Base-by-base conservation (phyloP, 768 basidiomycete genomes). In the Gymnopilus junonius region DNA sequence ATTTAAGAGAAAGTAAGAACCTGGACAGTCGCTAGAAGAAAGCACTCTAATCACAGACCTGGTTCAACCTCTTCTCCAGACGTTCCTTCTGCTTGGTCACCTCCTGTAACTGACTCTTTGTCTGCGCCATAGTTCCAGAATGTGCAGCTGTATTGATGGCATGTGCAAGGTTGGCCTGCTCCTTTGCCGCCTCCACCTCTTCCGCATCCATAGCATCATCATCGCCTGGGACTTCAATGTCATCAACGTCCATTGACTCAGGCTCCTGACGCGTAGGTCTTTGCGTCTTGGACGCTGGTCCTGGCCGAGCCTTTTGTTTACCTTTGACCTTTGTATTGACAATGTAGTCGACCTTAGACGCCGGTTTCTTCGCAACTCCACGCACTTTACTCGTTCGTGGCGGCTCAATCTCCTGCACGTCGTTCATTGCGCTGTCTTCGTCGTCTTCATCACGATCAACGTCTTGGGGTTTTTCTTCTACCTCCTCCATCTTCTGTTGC, bases 41-140 rank as follows among this genome's bases (percentile, higher is more conserved):
- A 62, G 67, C 67, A 39, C n/a, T 7, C 25, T n/a, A n/a, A 74
- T n/a, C 15, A 20, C 48, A 17, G 15, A 51, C 77, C 66, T 70
- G 71, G 29, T 57, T 61, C 46, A 76, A 68, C 58, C 71, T 57
- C 50, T 74, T 72, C 42, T 56, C 59, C 55, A 75, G 32, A 12
- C 65, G 61, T 25, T 66, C 54, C 8, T 62, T 55, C 35, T 63
- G 50, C 42, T 53, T 62, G 31, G 8, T 14, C 29, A 11, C 27
- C 2, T 51, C 48, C 10, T 31, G 48, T 11, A 51, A n/a, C 15
- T 51, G 48, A 31, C 67, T 51, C 39, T 65, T 55, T 50, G 65
- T 57, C 56, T 59, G 45, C 15, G 37, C 21, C 32, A 17, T 17
- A 5, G 17, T 53, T 37, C 64, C 63, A 35, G 56, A 45, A 32